Evolutionary conservation across 2,329 filamentous ascomycete genomes (phyloP).

Genomic region (Raffaelea ambrosiae): DNA sequence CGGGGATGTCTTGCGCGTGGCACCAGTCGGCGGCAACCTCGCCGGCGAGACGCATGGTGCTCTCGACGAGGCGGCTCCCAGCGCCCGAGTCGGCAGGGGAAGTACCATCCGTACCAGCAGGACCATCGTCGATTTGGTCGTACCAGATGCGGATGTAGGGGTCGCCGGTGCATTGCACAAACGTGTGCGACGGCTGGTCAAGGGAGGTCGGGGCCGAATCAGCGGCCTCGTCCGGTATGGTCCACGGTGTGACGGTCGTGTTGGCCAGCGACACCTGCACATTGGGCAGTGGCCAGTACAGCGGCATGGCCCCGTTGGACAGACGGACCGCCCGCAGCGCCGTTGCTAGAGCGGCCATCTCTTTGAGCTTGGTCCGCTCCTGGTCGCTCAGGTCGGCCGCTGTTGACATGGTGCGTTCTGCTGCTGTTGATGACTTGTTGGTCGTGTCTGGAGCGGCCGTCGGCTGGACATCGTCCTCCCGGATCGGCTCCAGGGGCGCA

Average conservation of each 20-base stretch:
- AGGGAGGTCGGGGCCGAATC: not conserved
- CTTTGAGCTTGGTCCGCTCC: constrained; percentile 36
- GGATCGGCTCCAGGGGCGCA: constrained; percentile 8
- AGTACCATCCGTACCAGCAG: not conserved
- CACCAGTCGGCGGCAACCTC: constrained; percentile 56
- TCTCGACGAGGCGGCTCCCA: constrained; percentile 32
- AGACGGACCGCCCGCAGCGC: constrained; percentile 34
- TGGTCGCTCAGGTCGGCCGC: constrained; percentile 30
- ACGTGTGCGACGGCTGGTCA: constrained; percentile 12
- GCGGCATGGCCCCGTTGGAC: constrained; percentile 39
- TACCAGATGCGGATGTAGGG: constrained; percentile 40
- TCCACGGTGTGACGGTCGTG: constrained; percentile 11
- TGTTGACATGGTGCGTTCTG: constrained; percentile 33
- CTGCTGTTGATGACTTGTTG: not conserved
- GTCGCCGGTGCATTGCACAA: constrained; percentile 32
- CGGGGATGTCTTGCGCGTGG: constrained; percentile 44
- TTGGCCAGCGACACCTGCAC: constrained; percentile 34
- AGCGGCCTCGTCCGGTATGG: not conserved
- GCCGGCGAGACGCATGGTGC: constrained; percentile 53
- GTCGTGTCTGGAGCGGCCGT: too few relatives aligned
- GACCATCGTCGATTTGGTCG: constrained; percentile 7
- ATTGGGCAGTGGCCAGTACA: constrained; percentile 33
- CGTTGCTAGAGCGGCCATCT: constrained; percentile 38
- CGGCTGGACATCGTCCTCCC: too few relatives aligned
- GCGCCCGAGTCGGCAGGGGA: too few relatives aligned